Percentiles rank a stretch among this genome's conserved stretches.
phyloP scores from a whole-genome alignment of 2,329 filamentous ascomycete species.

The Mycocentrospora acerina region DNA sequence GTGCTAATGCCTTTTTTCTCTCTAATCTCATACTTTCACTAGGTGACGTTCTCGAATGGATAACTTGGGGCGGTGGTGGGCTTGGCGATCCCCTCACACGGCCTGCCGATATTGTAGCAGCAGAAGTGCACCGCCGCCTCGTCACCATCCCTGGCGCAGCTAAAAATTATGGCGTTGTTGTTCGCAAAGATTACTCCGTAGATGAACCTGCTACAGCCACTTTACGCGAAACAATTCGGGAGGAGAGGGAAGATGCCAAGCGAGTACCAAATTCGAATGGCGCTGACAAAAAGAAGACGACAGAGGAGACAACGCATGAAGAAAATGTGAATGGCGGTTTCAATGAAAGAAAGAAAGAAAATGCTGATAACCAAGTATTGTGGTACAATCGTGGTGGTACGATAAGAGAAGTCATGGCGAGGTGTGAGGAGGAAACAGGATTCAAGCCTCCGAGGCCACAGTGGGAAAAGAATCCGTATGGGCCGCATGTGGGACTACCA shows the following conservation, averaged over 20 bases:
- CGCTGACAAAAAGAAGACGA: too few relatives aligned
- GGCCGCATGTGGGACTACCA: slow-evolving; percentile 46
- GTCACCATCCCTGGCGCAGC: slow-evolving; percentile 48
- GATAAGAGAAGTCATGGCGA: slow-evolving; percentile 41
- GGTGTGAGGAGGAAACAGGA: slow-evolving; percentile 47
- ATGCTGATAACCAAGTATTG: too few relatives aligned
- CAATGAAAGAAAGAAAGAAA: too few relatives aligned
- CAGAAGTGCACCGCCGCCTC: slow-evolving; percentile 49
- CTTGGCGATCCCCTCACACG: slow-evolving; percentile 51
- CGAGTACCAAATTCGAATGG: too few relatives aligned
- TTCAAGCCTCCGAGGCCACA: slow-evolving; percentile 45
- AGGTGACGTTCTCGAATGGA: slow-evolving; percentile 53
- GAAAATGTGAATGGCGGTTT: too few relatives aligned
- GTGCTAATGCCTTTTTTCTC: too few relatives aligned
- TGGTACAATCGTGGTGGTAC: slow-evolving; percentile 45
- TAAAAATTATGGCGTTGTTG: slow-evolving; percentile 50
- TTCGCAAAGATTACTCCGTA: slow-evolving; percentile 44
- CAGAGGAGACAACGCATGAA: too few relatives aligned
- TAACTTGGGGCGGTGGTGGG: slow-evolving; percentile 54
- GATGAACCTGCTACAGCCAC: slow-evolving; percentile 38
- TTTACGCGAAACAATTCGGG: slow-evolving; percentile 38
- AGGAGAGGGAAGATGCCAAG: too few relatives aligned
- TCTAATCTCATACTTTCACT: neutral
- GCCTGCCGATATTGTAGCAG: slow-evolving; percentile 47
- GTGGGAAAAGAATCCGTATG: slow-evolving; percentile 50